Evolutionary conservation across 1,284 basidiomycete species (phyloP), one percentile per base, ranked within the genome.

Genomic region (Ustilago shanxiensis): DNA sequence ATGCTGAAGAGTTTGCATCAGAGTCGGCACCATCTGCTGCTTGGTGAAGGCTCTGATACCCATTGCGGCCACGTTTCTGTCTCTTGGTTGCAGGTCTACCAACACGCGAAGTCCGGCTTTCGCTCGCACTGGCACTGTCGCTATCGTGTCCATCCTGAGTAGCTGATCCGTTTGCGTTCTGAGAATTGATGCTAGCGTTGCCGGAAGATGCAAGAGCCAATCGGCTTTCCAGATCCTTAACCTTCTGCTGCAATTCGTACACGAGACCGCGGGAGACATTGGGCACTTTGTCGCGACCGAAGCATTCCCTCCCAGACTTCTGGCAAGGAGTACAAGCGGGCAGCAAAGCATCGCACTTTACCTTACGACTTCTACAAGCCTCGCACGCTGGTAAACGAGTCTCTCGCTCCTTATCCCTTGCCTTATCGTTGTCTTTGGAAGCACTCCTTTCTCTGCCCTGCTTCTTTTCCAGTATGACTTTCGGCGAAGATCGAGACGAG

Each of bases 301-400:
- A 62, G 41, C 74, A 77, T 39, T 77, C 74, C 2, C 74, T 44
- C 1, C 66, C 69, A 1, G 58, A 62, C 62, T 77, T 77, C 14
- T 54, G 69, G 53, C 74, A 77, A 13, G 74, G 74, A 13, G 74
- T 77, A 11, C 74, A 77, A 24, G 69, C 74, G 4, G 74, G 74
- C 1, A 77, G 66, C 22, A 77, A 41, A 20, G 74, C 74, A 62
- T 77, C 74, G 51, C 74, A 77, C 26, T 77, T 77, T 55, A 77
- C 66, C 20, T 77, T 77, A 31, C 69, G 69, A 18, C 56, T 60
- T 18, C 66, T 66, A 47, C 74, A 77, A 2, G 62, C 69, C 20
- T 77, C 74, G 58, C 74, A 77, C 1, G 74, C 74, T 1, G 74
- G 74, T 1, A 77, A 57, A 14, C 74, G 69, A 18, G 61, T 49